Conservation (phyloP, 352 stramenopile species). For the Phytophthora kernoviae region DNA sequence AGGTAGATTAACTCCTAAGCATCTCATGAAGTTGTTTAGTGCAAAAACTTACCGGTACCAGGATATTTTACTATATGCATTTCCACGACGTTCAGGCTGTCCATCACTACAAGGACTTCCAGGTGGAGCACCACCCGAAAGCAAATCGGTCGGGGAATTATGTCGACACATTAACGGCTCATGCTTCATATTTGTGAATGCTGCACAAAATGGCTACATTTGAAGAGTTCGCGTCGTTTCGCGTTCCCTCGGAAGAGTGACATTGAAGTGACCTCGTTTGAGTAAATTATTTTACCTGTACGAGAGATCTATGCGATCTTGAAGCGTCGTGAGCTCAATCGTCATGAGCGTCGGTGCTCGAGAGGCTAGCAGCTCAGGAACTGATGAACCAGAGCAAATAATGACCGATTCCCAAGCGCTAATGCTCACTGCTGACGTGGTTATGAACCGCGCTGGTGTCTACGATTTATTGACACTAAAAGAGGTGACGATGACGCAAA, state of each 20-base stretch:
- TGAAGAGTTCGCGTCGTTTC: slow-evolving; percentile 25
- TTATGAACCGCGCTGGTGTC: slow-evolving; percentile 59
- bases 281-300: too few relatives aligned
- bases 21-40: not conserved
- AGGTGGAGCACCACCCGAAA: not conserved
- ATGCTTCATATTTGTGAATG: slow-evolving; percentile 15
- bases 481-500: slow-evolving; percentile 41
- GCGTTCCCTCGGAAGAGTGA: slow-evolving; percentile 9
- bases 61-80: slow-evolving; percentile 43
- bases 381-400: not conserved
- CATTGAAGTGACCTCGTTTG: too few relatives aligned
- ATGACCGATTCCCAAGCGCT: slow-evolving; percentile 5
- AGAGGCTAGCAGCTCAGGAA: slow-evolving; percentile 1
- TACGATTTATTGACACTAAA: slow-evolving; percentile 70
- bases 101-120: not conserved
- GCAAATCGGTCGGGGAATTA: slow-evolving; percentile 6
- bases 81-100: slow-evolving; percentile 2
- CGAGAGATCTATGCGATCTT: slow-evolving; percentile 18
- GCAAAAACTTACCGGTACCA: slow-evolving; percentile 65
- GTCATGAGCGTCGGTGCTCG: not conserved
- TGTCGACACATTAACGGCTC: slow-evolving; percentile 5
- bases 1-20: not conserved
- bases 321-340: slow-evolving; percentile 34
- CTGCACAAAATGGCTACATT: slow-evolving; percentile 26
- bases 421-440: slow-evolving; percentile 49